Conservation (phyloP, 2,329 filamentous ascomycete genomes). For the Colletotrichum ledebouriae region DNA sequence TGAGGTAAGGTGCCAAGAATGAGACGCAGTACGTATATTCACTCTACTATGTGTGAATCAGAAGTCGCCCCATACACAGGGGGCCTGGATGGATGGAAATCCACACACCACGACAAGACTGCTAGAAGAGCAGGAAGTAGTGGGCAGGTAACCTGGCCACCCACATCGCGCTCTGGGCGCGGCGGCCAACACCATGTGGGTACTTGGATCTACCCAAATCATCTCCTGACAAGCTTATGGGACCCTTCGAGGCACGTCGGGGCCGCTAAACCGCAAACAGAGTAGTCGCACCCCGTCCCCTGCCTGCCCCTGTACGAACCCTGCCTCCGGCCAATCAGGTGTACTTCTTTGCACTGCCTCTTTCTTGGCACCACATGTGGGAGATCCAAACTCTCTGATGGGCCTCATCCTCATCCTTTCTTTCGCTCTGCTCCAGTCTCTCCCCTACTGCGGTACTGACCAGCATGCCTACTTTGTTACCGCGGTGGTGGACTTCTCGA, state of each 20-base stretch:
- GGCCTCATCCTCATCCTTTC: conserved; percentile 1
- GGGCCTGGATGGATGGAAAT: not conserved
- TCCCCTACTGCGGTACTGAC: conserved; percentile 8
- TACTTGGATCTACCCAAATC: conserved; percentile 28
- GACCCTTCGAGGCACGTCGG: conserved; percentile 31
- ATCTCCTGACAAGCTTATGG: conserved; percentile 40
- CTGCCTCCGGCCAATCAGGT: conserved; percentile 30
- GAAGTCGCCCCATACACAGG: conserved; percentile 13
- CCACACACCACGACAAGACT: conserved; percentile 1
- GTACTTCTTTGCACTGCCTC: conserved; percentile 43
- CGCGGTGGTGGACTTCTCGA: conserved; percentile 11
- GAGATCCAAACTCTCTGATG: conserved; percentile 40
- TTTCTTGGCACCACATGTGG: conserved; percentile 42
- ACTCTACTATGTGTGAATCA: conserved; percentile 15
- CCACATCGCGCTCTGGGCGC: not conserved
- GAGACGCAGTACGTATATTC: not conserved
- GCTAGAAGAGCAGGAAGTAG: conserved; percentile 10
- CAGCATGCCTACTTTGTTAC: conserved; percentile 3
- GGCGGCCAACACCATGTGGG: too few species aligned
- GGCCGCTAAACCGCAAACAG: conserved; percentile 26
- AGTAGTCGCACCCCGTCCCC: conserved; percentile 20
- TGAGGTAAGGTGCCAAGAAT: too few species aligned
- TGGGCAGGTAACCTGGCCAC: conserved; percentile 18
- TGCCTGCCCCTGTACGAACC: conserved; percentile 29
- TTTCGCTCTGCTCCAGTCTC: conserved; percentile 17